Base-by-base conservation (phyloP, 768 basidiomycete genomes). In the Mycena metata region DNA sequence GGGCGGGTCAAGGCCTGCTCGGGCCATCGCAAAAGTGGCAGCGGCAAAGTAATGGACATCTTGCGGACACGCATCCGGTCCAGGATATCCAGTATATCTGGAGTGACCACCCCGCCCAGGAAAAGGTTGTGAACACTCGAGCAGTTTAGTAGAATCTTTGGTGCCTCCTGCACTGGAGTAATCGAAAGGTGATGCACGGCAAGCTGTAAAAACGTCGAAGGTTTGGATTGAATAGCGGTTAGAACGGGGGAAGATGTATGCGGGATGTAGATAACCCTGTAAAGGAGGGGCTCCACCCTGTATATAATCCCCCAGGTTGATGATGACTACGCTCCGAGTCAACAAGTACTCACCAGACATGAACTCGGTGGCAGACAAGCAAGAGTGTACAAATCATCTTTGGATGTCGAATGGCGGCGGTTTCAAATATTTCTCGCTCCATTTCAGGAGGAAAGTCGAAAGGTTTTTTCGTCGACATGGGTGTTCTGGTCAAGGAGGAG, bases 231-330 rank as follows among this genome's bases (percentile, higher is more conserved):
- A 4, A 47, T 17, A 12, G 33, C 43, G 17, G 54, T 9, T 16
- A 64, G 21, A 9, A 21, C 19, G 3, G 54, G 11, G n/a, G 43
- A n/a, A 19, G 1, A 10, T 1, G 9, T 17, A 3, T 21, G 1
- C 2, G 2, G 4, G 5, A 56, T 21, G 15, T n/a, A 0, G 2
- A 64, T 13, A 23, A 64, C 52, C 11, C 23, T 23, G 26, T 64
- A 64, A 4, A 64, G 52, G 30, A 64, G 35, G 10, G 62, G 62
- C 16, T 64, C 62, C 24, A 64, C 17, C 62, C 62, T 64, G 54
- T 10, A 26, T 26, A 21, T 6, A 60, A 10, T 19, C 11, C 7
- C 6, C 17, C 30, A 4, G 3, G 9, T 35, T 33, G 16, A 13
- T 9, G 10, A 11, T 11, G 9, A 4, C n/a, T 47, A 21, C 19